phyloP scores from a whole-genome alignment of 1,284 basidiomycete genomes.

The Cryptococcus sp. region DNA sequence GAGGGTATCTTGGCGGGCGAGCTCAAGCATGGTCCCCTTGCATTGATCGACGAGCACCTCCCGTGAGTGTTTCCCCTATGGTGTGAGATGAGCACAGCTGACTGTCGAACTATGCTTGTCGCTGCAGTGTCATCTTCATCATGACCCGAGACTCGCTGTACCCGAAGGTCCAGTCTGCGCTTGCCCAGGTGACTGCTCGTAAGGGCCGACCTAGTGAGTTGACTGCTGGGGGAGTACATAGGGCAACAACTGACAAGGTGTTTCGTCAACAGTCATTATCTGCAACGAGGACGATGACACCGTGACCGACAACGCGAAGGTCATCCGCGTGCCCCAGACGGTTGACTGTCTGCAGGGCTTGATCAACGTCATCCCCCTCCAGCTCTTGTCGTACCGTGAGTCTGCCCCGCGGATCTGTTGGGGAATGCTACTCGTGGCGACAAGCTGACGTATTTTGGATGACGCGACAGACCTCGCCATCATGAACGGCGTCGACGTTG shows the following conservation, averaged over 20 bases:
- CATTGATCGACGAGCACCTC: conserved; percentile 97
- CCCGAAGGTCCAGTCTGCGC: conserved; percentile 95
- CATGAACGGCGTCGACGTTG: conserved; percentile 93
- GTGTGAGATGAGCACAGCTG: background rate
- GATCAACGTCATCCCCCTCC: conserved; percentile 94
- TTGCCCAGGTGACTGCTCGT: conserved; percentile 93
- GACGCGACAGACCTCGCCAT: conserved; percentile 67
- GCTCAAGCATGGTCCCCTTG: conserved; percentile 97
- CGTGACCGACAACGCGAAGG: conserved; percentile 68
- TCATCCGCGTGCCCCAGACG: conserved; percentile 88
- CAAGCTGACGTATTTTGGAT: conserved; percentile 1
- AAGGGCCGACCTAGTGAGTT: conserved; percentile 76
- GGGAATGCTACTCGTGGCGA: background rate
- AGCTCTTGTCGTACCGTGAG: conserved; percentile 83
- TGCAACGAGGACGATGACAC: conserved; percentile 91
- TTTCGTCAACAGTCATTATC: conserved; percentile 63
- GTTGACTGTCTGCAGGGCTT: conserved; percentile 95
- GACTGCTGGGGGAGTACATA: background rate
- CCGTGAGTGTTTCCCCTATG: conserved; percentile 52
- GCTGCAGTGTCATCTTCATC: conserved; percentile 75
- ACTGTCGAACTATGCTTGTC: too few species aligned
- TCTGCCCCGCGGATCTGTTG: background rate
- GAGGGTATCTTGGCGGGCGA: conserved; percentile 96
- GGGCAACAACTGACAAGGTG: background rate
- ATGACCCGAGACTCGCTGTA: conserved; percentile 99